phyloP scores from a whole-genome alignment of 208 protist genomes.

The Baffinella frigidus region DNA sequence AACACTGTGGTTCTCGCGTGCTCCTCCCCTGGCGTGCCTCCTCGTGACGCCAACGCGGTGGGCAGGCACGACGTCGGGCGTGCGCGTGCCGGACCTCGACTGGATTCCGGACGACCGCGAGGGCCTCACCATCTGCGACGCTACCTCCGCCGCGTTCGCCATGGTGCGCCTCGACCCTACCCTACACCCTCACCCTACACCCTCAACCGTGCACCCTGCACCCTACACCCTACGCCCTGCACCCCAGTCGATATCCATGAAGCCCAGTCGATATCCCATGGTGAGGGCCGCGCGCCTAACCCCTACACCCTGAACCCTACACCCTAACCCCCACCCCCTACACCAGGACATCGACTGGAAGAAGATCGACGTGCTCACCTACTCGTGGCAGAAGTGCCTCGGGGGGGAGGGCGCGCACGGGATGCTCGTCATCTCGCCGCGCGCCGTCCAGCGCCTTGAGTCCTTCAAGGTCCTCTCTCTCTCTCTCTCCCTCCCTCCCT shows the following conservation, averaged over 20 bases:
- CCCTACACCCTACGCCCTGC: no score
- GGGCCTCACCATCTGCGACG: constrained; percentile 73
- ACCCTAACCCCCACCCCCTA: no score
- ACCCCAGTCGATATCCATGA: no score
- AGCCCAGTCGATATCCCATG: no score
- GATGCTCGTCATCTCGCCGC: constrained; percentile 70
- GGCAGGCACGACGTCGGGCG: constrained; percentile 72
- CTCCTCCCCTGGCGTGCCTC: not conserved
- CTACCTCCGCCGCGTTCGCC: constrained; percentile 73
- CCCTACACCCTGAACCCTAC: no score
- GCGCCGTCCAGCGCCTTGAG: constrained; percentile 63
- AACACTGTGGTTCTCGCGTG: not conserved
- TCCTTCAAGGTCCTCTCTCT: no score
- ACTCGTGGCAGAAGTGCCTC: constrained; percentile 74
- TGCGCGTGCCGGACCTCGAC: constrained; percentile 65
- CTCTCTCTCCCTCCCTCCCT: no score
- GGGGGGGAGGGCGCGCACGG: constrained; percentile 72
- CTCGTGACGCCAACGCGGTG: no score
- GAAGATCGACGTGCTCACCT: constrained; percentile 74
- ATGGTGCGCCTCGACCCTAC: no score
- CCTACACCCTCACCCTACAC: no score
- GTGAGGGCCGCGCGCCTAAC: no score
- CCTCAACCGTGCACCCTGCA: no score
- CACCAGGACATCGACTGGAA: constrained; percentile 73
- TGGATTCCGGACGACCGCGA: constrained; percentile 70